Percentiles rank a stretch among this genome's conserved stretches.
Conservation (phyloP, 306 rosid genomes). For the Abrus precatorius region DNA sequence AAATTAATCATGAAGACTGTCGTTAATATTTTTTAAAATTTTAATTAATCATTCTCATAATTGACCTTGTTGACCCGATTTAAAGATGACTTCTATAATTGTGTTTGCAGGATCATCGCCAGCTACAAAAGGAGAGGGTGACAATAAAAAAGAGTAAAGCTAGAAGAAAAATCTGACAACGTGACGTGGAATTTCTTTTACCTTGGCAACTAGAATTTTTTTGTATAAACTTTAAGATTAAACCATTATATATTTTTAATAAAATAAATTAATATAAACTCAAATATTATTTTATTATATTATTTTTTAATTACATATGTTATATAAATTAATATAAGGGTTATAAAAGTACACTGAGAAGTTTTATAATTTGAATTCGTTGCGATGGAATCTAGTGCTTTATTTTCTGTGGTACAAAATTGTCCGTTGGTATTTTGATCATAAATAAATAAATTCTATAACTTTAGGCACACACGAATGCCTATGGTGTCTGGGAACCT, state of each 20-base stretch:
- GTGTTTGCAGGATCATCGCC: neutral
- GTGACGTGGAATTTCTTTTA: slow-evolving; percentile 3
- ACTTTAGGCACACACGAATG: slow-evolving; percentile 34
- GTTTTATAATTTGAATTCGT: slow-evolving; percentile 1
- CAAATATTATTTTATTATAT: too few relatives aligned
- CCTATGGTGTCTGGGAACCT: neutral
- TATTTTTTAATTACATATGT: too few relatives aligned
- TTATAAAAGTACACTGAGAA: neutral
- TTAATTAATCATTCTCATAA: neutral
- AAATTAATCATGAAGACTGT: neutral
- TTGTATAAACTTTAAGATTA: neutral
- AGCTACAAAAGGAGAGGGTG: slow-evolving; percentile 34
- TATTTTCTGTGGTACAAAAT: slow-evolving; percentile 33
- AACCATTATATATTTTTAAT: too few relatives aligned
- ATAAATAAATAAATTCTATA: slow-evolving; percentile 40
- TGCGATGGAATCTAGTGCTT: slow-evolving; percentile 44
- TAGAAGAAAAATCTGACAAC: neutral
- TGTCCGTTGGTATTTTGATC: slow-evolving; percentile 24
- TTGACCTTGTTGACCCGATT: neutral
- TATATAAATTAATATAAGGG: too few relatives aligned
- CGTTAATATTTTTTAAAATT: neutral
- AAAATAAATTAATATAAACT: too few relatives aligned
- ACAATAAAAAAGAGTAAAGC: neutral
- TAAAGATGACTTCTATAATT: neutral
- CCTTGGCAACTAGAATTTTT: neutral